Evolutionary conservation across 2,329 filamentous ascomycete genomes (phyloP), one percentile per base, ranked within the genome.

Genomic region (Massarina eburnea): DNA sequence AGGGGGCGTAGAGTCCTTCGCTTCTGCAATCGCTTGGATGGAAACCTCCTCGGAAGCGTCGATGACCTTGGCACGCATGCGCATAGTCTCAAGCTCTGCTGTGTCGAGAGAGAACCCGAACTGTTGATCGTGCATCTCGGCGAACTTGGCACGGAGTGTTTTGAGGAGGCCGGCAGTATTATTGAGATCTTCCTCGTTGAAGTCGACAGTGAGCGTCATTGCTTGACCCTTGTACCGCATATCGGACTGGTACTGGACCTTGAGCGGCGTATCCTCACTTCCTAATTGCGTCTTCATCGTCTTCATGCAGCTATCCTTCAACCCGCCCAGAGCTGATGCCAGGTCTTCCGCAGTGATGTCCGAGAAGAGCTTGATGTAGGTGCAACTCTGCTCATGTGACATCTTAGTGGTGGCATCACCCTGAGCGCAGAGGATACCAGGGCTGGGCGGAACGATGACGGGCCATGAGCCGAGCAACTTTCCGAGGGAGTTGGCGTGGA

Each of bases 391-490:
- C 33, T 76, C 73, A 39, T 77, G 74, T 32, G 73, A 73, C 53
- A 79, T 70, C 50, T 75, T 75, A 0, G 76, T 79, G 1, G 73
- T 76, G 3, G 71, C 74, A 61, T 79, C 76, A 0, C 76, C 76
- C 43, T 76, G 72, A 2, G 76, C 76, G 48, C 76, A 79, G 0
- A 79, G 61, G 8, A 76, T 74, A 18, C 76, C 76, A 4, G 76
- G 76, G 1, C 74, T 74, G 1, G 73, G 75, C 9, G 76, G 76
- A 2, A 79, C 64, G n/a, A 79, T 77, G n/a, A 79, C 75, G 4
- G 76, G 76, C 72, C 73, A 79, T 2, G 75, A 73, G 0, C 74
- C 73, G 4, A 79, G 67, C 1, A 79, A 67, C 51, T 77, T 71
- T 18, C 76, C 76, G 1, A 79, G 65, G 3, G 75, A 73, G 41